phyloP scores from a whole-genome alignment of 1,284 basidiomycete genomes.

The Peniophora sp. region DNA sequence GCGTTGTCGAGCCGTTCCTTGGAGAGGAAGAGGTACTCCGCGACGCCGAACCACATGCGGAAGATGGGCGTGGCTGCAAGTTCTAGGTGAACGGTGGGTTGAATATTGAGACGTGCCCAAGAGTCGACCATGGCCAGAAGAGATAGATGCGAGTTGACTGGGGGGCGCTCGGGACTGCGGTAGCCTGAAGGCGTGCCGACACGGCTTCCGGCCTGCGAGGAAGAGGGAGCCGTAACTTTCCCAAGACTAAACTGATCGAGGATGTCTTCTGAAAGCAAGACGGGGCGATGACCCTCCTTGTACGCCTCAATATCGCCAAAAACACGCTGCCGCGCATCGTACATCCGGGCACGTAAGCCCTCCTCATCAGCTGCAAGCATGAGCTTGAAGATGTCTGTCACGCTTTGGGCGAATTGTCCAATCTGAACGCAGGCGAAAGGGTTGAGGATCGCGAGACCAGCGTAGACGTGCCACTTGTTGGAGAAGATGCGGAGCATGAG shows the following conservation, averaged over 20 bases:
- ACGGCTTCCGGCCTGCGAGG: background rate
- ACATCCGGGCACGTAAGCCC: slow-evolving; percentile 66
- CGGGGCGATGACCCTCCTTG: slow-evolving; percentile 38
- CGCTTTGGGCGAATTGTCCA: slow-evolving; percentile 80
- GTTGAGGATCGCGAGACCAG: slow-evolving; percentile 94
- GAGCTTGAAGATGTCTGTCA: slow-evolving; percentile 90
- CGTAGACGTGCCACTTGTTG: slow-evolving; percentile 99
- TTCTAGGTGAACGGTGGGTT: slow-evolving; percentile 88
- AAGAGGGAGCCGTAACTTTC: slow-evolving; percentile 23
- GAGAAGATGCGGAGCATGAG: slow-evolving; percentile 94
- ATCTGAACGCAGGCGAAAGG: slow-evolving; percentile 89
- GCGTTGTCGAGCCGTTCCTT: slow-evolving; percentile 57
- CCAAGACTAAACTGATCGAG: slow-evolving; percentile 88
- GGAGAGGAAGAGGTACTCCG: slow-evolving; percentile 88
- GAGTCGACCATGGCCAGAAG: slow-evolving; percentile 99
- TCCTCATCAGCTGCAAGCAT: slow-evolving; percentile 80
- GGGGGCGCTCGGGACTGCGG: slow-evolving; percentile 15
- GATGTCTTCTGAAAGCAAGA: slow-evolving; percentile 82
- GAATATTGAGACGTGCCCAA: slow-evolving; percentile 84
- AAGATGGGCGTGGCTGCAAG: slow-evolving; percentile 96
- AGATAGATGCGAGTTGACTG: slow-evolving; percentile 87
- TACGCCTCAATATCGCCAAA: slow-evolving; percentile 47
- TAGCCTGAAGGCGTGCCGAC: background rate
- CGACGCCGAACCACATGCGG: slow-evolving; percentile 94
- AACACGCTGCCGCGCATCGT: slow-evolving; percentile 70